Evolutionary conservation across 164 flowering plant species (phyloP), one percentile per base, ranked within the genome.

Genomic region (Liquidambar formosana): DNA sequence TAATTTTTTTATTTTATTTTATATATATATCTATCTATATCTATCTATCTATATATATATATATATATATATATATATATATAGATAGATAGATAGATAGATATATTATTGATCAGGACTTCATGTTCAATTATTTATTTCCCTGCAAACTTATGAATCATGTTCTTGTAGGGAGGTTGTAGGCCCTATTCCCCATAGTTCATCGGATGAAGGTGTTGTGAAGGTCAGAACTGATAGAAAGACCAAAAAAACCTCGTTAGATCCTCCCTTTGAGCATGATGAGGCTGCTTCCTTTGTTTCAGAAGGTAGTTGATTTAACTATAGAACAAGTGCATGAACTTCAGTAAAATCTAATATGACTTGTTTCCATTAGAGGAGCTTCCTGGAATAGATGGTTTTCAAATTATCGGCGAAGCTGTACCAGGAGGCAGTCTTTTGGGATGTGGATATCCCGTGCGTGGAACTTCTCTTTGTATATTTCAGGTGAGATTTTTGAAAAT

Each of bases 401-500:
- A 95, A 80, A 93, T 95, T 48, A 69, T 82, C 75, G 99, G 99
- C 58, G 97, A 89, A 48, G 97, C 97, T 61, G 79, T 75, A 52
- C 97, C 92, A 46, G 99, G 99, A 77, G 70, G 70, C 72, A 84
- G 79, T 66, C 87, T 95, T 69, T 86, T 78, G 67, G 99, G 92
- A 48, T 92, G 99, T 82, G 99, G 99, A 21, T 91, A 59, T 81
- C 97, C 93, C 62, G 88, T 86, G 21, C 84, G 88, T 22, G 97
- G 97, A 60, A 93, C 97, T 73, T 82, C 97, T 69, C 90, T 91
- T 60, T 95, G 99, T 71, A 91, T 95, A 83, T 95, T 95, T 82
- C 96, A 94, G 95, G 97, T 94, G 73, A 71, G 43, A n/a, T 46
- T 64, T 5, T 5, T 41, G 43, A 52, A 47, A 23, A 21, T 27